phyloP scores from a whole-genome alignment of 495 filamentous ascomycete species.

The Aspergillus ellipticus region DNA sequence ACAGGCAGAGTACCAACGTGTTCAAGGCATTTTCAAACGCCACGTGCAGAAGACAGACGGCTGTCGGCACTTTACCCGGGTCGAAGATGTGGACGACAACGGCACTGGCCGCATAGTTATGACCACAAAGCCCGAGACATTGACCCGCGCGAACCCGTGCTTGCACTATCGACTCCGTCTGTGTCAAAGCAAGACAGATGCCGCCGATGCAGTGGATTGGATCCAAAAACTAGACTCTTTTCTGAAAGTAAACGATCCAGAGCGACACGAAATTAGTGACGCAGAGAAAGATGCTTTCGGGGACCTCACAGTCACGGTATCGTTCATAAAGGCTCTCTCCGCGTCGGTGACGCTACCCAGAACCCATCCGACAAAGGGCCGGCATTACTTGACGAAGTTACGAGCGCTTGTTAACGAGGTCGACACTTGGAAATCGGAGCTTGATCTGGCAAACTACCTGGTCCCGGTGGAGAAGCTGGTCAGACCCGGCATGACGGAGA shows the following conservation, averaged over 20 bases:
- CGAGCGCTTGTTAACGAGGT: constrained; percentile 25
- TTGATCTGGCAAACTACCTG: constrained; percentile 30
- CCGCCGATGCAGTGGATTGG: neutral
- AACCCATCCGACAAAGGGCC: constrained; percentile 22
- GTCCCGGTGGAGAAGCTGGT: constrained; percentile 33
- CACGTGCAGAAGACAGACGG: constrained; percentile 22
- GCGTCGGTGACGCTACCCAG: constrained; percentile 21
- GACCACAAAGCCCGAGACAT: constrained; percentile 26
- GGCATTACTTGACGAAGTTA: constrained; percentile 23
- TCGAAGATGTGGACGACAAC: constrained; percentile 25
- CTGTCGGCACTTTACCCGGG: constrained; percentile 29
- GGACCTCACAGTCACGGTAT: constrained; percentile 22
- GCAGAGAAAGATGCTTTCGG: constrained; percentile 19
- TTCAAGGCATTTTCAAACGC: constrained; percentile 26
- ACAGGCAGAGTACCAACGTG: constrained; percentile 32
- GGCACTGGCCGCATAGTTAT: constrained; percentile 22
- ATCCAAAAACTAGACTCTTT: constrained; percentile 2
- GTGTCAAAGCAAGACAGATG: neutral
- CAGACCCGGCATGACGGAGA: constrained; percentile 28
- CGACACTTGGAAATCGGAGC: constrained; percentile 19
- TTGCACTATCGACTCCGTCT: constrained; percentile 27
- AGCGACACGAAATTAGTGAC: constrained; percentile 17
- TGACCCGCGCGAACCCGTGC: constrained; percentile 20
- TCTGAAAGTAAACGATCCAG: neutral
- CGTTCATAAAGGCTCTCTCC: constrained; percentile 25